Conservation (phyloP, 805 yeast genomes). For the Metschnikowia reukaufii region DNA sequence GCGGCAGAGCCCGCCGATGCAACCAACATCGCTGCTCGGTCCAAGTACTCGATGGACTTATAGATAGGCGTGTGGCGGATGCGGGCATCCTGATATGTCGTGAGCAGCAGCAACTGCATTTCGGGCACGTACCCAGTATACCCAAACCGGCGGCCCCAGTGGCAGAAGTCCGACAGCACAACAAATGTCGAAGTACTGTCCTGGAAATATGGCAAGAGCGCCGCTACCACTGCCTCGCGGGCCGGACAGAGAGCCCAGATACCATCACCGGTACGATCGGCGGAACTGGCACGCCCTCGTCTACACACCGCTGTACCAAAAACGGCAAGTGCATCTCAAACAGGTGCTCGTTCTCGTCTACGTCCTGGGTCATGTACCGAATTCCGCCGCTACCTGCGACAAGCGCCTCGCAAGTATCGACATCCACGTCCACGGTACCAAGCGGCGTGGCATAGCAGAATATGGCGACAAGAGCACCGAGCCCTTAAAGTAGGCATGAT, state of each 20-base stretch:
- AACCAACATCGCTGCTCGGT: conserved; percentile 65
- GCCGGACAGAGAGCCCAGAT: conserved; percentile 54
- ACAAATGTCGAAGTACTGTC: conserved; percentile 66
- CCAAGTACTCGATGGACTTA: conserved; percentile 73
- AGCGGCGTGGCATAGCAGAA: conserved; percentile 74
- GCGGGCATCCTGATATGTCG: conserved; percentile 10
- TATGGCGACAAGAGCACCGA: conserved; percentile 55
- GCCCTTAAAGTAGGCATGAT: conserved; percentile 76
- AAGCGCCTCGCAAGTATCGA: conserved; percentile 39
- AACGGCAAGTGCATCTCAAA: conserved; percentile 94
- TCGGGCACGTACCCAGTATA: conserved; percentile 37
- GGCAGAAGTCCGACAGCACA: conserved; percentile 90
- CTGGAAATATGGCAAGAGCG: conserved; percentile 52
- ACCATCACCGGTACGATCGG: conserved; percentile 77
- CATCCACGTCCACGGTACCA: conserved; percentile 72
- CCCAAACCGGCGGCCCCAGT: conserved; percentile 66
- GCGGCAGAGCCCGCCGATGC: conserved; percentile 54
- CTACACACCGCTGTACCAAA: conserved; percentile 49
- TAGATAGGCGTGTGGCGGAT: conserved; percentile 50
- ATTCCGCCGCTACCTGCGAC: conserved; percentile 30
- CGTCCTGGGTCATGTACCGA: conserved; percentile 52
- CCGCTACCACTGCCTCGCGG: conserved; percentile 45
- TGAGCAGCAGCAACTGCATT: conserved; percentile 9
- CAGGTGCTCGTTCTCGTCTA: conserved; percentile 86
- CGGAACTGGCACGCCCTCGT: conserved; percentile 35